phyloP scores from a whole-genome alignment of 768 basidiomycete species.

The Tephrocybe sp. region DNA sequence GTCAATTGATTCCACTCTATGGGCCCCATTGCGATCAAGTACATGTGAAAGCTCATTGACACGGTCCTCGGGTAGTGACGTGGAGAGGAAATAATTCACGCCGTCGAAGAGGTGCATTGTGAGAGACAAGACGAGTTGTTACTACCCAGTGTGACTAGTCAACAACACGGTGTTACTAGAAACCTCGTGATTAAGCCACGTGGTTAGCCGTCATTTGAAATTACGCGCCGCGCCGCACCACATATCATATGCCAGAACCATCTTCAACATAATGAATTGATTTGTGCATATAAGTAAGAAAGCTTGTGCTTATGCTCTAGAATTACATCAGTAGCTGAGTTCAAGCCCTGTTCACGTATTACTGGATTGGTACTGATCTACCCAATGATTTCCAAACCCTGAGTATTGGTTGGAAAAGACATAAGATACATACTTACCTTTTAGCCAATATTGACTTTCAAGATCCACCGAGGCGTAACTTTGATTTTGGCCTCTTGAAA shows the following conservation, averaged over 20 bases:
- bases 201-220: no score
- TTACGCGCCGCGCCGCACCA: no score
- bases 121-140: neutral
- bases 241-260: no score
- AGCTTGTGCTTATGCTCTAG: no score
- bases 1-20: conserved; percentile 26
- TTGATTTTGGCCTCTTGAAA: neutral
- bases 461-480: neutral
- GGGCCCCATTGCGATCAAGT: conserved; percentile 55
- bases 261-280: no score
- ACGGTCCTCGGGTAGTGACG: conserved; percentile 43
- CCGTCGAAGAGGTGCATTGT: conserved; percentile 35
- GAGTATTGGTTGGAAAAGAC: no score
- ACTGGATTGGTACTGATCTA: no score
- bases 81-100: conserved; percentile 48
- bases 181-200: conserved; percentile 4
- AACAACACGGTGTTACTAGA: conserved; percentile 15
- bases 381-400: no score
- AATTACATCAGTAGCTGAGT: no score
- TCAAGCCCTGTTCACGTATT: no score
- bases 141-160: conserved; percentile 11
- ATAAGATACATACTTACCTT: no score
- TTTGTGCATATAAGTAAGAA: no score
- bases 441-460: neutral
- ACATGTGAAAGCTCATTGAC: conserved; percentile 44